phyloP scores from a whole-genome alignment of 495 filamentous ascomycete genomes.

The Talaromyces liani region DNA sequence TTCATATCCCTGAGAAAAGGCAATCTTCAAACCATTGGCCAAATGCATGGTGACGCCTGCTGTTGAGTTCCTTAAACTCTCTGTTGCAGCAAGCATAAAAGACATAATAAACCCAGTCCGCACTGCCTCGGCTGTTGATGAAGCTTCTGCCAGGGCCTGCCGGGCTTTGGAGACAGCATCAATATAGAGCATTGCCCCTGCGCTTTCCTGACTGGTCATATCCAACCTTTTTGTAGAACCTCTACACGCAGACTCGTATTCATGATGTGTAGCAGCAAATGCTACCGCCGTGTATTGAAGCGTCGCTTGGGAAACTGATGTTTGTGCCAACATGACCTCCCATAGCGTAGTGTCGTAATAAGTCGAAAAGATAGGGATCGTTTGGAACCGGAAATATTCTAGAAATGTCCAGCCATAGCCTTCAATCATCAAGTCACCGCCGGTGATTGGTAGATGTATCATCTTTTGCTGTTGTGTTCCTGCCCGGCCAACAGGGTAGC shows the following conservation, averaged over 20 bases:
- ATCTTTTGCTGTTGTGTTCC: background rate
- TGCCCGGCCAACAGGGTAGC: background rate
- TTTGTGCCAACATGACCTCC: background rate
- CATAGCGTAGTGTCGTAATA: background rate
- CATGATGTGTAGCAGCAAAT: background rate
- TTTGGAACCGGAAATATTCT: background rate
- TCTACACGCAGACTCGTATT: background rate
- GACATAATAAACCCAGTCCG: background rate
- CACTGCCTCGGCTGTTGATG: background rate
- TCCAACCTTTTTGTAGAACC: background rate
- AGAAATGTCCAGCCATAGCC: background rate
- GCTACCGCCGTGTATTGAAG: background rate
- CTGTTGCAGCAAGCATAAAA: background rate
- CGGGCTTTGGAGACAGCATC: background rate
- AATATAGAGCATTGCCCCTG: background rate
- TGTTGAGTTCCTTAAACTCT: background rate
- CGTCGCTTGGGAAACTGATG: background rate
- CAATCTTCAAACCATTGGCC: background rate
- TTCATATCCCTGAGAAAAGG: background rate
- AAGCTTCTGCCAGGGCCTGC: background rate
- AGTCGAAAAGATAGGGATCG: background rate
- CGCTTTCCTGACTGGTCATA: background rate
- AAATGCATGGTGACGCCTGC: background rate
- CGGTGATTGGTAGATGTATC: background rate
- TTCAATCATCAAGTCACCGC: background rate